A percentile compares a stretch with the other conserved stretches of the same genome.
Evolutionary conservation across 768 basidiomycete species (phyloP).

Genomic region (Cyclocybe cylindracea): DNA sequence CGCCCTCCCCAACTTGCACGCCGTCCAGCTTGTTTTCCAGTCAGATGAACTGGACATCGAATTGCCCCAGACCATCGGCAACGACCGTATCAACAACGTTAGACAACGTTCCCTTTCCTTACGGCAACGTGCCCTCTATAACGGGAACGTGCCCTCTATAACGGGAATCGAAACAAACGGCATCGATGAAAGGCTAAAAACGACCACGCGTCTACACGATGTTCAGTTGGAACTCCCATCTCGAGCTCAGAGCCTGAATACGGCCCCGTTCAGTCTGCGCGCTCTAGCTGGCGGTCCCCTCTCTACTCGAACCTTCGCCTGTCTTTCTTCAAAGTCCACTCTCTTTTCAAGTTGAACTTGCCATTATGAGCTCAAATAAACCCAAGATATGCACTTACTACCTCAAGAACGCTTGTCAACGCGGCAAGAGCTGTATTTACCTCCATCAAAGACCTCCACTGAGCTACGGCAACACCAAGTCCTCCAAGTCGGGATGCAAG

Average conservation of each 20-base stretch:
- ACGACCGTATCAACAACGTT: no score
- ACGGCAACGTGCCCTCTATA: no score
- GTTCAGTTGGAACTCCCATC: slow-evolving; percentile 24
- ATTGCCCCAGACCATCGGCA: no score
- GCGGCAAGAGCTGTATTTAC: slow-evolving; percentile 13
- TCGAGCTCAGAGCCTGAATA: slow-evolving; percentile 23
- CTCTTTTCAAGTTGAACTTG: background rate
- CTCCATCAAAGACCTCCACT: slow-evolving; percentile 7
- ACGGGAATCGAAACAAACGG: no score
- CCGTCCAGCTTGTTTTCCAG: slow-evolving; percentile 19
- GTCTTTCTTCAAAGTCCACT: background rate
- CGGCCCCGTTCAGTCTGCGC: slow-evolving; percentile 16
- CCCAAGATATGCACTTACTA: slow-evolving; percentile 10
- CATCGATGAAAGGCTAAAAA: background rate
- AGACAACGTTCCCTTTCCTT: no score
- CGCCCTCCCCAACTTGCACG: slow-evolving; percentile 19
- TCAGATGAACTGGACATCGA: no score
- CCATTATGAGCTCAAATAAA: slow-evolving; percentile 5
- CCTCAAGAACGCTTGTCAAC: slow-evolving; percentile 13
- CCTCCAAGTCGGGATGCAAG: background rate
- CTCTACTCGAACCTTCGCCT: background rate
- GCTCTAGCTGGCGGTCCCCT: slow-evolving; percentile 21
- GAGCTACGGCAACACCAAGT: background rate
- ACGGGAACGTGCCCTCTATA: no score
- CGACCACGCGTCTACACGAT: background rate